phyloP scores from a whole-genome alignment of 768 basidiomycete species.

The Tubosaeta sp. region DNA sequence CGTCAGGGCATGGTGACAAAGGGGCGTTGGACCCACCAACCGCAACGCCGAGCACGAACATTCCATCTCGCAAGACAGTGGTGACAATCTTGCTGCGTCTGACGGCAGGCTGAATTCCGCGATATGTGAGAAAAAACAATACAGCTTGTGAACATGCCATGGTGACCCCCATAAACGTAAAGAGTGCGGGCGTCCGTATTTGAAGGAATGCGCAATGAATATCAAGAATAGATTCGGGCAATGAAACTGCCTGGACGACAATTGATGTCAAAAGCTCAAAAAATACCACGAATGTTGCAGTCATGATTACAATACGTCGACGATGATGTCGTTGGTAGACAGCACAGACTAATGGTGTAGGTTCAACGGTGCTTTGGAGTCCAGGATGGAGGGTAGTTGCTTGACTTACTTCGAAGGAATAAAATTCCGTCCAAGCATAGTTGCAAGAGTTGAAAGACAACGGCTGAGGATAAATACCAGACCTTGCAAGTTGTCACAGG shows the following conservation, averaged over 20 bases:
- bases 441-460: slow-evolving; percentile 11
- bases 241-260: background rate
- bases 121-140: slow-evolving; percentile 14
- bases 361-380: background rate
- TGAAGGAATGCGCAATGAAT: slow-evolving; percentile 8
- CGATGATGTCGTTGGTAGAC: slow-evolving; percentile 6
- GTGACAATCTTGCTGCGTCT: slow-evolving; percentile 13
- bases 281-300: slow-evolving; percentile 1
- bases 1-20: background rate
- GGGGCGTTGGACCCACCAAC: slow-evolving; percentile 9
- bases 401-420: slow-evolving; percentile 17
- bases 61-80: slow-evolving; percentile 15
- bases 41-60: slow-evolving; percentile 4
- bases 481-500: slow-evolving; percentile 2
- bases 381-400: background rate
- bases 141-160: slow-evolving; percentile 9
- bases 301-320: background rate
- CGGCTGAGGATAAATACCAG: background rate
- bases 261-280: background rate
- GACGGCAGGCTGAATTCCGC: slow-evolving; percentile 7
- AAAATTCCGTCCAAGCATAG: slow-evolving; percentile 13
- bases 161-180: background rate
- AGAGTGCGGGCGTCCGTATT: background rate
- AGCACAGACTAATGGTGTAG: slow-evolving; percentile 8
- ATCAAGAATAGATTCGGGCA: slow-evolving; percentile 6